Evolutionary conservation across 1,139 yeast genomes (phyloP), one percentile per base, ranked within the genome.

Genomic region (Schwanniomyces etchellsii): DNA sequence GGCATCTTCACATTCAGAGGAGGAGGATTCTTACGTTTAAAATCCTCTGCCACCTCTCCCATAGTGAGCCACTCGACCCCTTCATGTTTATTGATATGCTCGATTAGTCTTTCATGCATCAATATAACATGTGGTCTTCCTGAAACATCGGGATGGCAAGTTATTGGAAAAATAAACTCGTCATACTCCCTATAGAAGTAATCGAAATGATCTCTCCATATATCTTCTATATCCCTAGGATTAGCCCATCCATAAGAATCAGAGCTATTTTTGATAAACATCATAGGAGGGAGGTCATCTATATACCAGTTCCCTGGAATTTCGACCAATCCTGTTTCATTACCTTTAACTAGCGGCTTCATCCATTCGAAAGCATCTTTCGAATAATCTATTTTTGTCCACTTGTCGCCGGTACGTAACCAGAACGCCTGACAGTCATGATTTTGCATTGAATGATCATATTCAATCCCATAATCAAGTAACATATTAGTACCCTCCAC

Each of bases 31-130:
- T 23, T 23, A 9, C 11, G 13, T 32, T 54, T 48, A 34, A 52
- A 53, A 20, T 52, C 59, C 26, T 48, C 49, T 20, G 48, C 38
- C 21, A 54, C 50, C 28, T 54, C 46, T 27, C 48, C 57, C 57
- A 54, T 52, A 12, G 59, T 54, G 26, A 49, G 44, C 59, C 59
- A 53, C 33, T 54, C 57, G 18, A 53, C 59, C 13, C 58, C 58
- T 21, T 53, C 58, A 33, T 53, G 59, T 16, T 39, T 39, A 36
- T 53, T 53, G 36, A 53, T 50, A 33, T 46, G 46, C 29, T 52
- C 59, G 28, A 53, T 53, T 20, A 53, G 26, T 22, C 58, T 44
- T 39, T 46, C 60, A 38, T 43, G 62, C 63, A 43, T 57, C 38
- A 49, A 36, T 23, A 47, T 30, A 20, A 35, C 60, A 35, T 44